Percentiles rank a stretch among this genome's conserved stretches.
These are phyloP conservation scores for Thermothielavioides terrestris DNA, from an alignment of 495 filamentous ascomycete species.

Conservation along the genomic window DNA sequence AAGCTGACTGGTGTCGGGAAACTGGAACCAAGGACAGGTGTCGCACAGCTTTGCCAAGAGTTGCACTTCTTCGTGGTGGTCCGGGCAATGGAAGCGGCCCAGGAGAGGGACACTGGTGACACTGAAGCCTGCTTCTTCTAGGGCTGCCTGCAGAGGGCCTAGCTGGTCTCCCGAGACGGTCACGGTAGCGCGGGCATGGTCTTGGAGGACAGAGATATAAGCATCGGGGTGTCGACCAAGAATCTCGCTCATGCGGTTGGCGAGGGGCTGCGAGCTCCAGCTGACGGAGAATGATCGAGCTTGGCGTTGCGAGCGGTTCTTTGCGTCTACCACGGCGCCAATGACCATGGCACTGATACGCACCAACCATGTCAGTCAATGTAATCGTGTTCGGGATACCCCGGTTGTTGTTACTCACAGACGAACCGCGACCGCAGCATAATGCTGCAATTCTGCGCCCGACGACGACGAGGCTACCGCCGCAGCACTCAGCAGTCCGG, in stretches of 20 bases:
- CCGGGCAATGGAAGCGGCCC: too few species aligned
- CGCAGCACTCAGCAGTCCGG: not conserved
- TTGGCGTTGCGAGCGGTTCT: not conserved
- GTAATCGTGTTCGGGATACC: too few species aligned
- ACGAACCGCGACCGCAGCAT: not conserved
- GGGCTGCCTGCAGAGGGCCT: not conserved
- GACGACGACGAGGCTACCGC: not conserved
- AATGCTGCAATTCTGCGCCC: not conserved
- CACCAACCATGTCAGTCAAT: too few species aligned
- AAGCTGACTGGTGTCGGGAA: too few species aligned
- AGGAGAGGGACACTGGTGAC: not conserved
- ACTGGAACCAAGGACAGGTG: too few species aligned
- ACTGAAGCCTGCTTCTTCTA: not conserved
- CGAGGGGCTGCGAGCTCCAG: not conserved
- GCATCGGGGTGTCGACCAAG: not conserved
- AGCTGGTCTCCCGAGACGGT: not conserved
- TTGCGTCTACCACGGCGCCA: not conserved
- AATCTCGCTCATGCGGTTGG: not conserved
- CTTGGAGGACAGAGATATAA: not conserved
- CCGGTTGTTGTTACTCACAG: too few species aligned
- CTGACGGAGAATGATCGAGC: not conserved
- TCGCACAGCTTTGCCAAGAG: too few species aligned
- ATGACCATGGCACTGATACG: not conserved
- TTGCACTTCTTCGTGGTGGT: too few species aligned
- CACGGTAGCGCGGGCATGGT: not conserved